Evolutionary conservation across 805 yeast genomes (phyloP).

Genomic region (Ascoidea tarda): DNA sequence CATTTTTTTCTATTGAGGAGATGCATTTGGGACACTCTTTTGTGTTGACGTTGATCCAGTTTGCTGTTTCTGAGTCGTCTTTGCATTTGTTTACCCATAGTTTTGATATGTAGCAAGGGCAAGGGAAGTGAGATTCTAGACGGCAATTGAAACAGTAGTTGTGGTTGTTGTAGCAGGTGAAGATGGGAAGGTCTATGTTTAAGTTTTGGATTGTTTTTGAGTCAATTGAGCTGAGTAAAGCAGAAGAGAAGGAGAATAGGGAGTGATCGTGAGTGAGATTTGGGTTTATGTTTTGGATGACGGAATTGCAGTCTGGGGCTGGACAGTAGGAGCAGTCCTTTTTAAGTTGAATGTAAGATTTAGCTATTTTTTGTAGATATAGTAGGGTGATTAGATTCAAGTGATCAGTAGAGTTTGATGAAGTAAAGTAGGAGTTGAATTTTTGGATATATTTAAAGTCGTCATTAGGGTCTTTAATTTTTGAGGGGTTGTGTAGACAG

Average conservation of each 20-base stretch:
- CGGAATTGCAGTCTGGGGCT: slow-evolving; percentile 57
- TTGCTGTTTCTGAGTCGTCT: slow-evolving; percentile 78
- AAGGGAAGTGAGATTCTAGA: slow-evolving; percentile 67
- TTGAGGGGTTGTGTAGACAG: slow-evolving; percentile 13
- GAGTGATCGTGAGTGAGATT: neutral
- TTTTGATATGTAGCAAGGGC: slow-evolving; percentile 58
- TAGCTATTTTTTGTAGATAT: slow-evolving; percentile 14
- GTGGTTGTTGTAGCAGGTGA: slow-evolving; percentile 50
- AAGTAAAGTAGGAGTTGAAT: slow-evolving; percentile 11
- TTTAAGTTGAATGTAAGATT: slow-evolving; percentile 37
- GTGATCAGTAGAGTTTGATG: neutral
- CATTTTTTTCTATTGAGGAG: slow-evolving; percentile 76
- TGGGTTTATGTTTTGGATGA: slow-evolving; percentile 26
- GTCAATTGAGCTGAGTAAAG: slow-evolving; percentile 16
- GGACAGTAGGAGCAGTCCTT: slow-evolving; percentile 65
- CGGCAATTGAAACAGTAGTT: slow-evolving; percentile 71
- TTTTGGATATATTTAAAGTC: slow-evolving; percentile 13
- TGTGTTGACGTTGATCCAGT: slow-evolving; percentile 80
- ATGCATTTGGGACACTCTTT: slow-evolving; percentile 77
- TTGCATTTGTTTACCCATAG: slow-evolving; percentile 68
- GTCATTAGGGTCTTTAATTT: slow-evolving; percentile 11
- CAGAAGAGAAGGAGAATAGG: slow-evolving; percentile 8
- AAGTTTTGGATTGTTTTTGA: slow-evolving; percentile 3
- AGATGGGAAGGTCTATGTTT: slow-evolving; percentile 41
- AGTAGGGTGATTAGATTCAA: too few relatives aligned